phyloP scores from a whole-genome alignment of 495 filamentous ascomycete genomes.

The Neurospora sp. region DNA sequence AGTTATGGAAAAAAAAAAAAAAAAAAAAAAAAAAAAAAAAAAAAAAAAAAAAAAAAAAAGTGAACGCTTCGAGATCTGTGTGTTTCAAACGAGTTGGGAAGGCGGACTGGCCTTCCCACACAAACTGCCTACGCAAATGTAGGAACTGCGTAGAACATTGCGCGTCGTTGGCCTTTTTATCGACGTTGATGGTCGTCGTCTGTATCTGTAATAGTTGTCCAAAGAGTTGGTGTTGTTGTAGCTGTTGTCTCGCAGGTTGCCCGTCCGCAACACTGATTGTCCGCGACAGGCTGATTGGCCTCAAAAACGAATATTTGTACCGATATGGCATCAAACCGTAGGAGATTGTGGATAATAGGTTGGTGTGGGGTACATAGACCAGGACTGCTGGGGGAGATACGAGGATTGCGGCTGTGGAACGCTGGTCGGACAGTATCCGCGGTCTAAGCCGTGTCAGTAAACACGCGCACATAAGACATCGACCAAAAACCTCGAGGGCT shows the following conservation, averaged over 20 bases:
- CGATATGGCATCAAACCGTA: not conserved
- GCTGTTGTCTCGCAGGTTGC: not conserved
- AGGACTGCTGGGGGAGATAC: conserved; percentile 13
- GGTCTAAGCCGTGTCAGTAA: not conserved
- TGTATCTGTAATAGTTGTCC: not conserved
- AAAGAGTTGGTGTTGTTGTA: not conserved
- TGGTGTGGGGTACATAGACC: conserved; percentile 10
- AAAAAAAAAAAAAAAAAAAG: not conserved
- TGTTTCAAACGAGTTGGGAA: not conserved
- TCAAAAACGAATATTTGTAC: not conserved
- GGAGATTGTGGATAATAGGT: conserved; percentile 8
- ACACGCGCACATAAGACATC: not conserved
- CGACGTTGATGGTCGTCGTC: not conserved
- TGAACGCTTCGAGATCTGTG: not conserved
- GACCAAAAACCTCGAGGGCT: not conserved
- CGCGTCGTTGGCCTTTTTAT: not conserved
- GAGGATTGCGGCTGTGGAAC: conserved; percentile 4
- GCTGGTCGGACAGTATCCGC: not conserved
- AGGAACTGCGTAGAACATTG: not conserved
- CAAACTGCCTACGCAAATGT: not conserved
- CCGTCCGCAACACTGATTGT: not conserved
- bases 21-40: not conserved
- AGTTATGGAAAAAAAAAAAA: not conserved
- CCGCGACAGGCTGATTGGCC: not conserved
- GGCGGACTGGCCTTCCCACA: not conserved